Evolutionary conservation across 352 stramenopile genomes (phyloP).

Genomic region (Elongisporangium undulatum): DNA sequence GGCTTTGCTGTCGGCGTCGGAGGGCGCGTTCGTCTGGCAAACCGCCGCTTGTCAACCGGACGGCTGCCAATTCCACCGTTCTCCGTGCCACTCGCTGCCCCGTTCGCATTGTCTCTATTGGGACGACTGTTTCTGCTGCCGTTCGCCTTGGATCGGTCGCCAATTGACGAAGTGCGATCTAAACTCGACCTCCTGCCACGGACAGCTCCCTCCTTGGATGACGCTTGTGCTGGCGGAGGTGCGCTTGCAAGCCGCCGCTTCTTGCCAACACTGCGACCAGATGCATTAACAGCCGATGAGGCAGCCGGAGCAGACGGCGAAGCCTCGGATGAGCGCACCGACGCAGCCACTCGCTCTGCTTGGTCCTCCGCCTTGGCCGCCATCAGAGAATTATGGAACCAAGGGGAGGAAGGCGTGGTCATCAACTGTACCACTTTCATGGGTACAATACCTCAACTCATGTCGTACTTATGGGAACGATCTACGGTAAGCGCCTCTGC

Average conservation of each 20-base stretch:
- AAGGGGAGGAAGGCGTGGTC: not conserved
- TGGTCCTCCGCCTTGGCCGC: not conserved
- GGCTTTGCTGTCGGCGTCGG: conserved; percentile 9
- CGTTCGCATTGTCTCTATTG: conserved; percentile 7
- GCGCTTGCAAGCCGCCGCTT: not conserved
- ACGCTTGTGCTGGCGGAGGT: not conserved
- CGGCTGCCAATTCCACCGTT: not conserved
- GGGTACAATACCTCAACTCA: not conserved
- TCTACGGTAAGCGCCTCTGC: not conserved
- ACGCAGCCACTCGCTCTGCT: not conserved
- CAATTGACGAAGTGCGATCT: not conserved
- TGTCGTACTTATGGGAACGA: not conserved
- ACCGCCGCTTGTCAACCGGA: not conserved
- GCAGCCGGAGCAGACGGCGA: not conserved
- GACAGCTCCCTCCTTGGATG: not conserved
- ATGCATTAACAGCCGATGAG: not conserved
- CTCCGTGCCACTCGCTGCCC: not conserved
- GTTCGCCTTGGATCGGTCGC: not conserved
- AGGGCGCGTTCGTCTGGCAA: conserved; percentile 11
- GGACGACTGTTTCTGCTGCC: conserved; percentile 3
- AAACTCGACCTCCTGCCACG: not conserved
- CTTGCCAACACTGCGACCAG: not conserved
- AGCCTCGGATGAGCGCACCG: not conserved
- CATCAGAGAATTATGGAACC: not conserved
- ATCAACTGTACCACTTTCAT: not conserved